A percentile compares a stretch with the other conserved stretches of the same genome.
Evolutionary conservation across 345 rosid species (phyloP).

Genomic region (Eucalyptus cloeziana): DNA sequence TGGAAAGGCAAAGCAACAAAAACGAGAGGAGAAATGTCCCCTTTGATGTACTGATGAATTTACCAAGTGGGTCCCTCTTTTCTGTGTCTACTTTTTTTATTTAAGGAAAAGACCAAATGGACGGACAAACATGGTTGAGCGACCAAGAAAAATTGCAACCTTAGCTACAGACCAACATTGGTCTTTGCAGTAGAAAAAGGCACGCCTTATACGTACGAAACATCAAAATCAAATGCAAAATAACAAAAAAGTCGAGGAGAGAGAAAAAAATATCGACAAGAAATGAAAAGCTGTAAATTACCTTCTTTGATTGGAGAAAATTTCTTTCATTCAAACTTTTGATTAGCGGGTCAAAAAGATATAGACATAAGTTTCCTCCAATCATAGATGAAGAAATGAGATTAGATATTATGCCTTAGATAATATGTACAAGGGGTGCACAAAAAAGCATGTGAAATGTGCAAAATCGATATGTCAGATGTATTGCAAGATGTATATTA

Average conservation of each 20-base stretch:
- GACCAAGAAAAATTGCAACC: not conserved
- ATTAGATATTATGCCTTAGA: not conserved
- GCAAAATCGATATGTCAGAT: not conserved
- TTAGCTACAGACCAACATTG: not conserved
- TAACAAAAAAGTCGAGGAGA: not conserved
- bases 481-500: not conserved
- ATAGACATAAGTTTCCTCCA: not conserved
- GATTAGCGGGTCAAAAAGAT: not conserved
- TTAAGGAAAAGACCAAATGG: not conserved
- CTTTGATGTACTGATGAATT: not conserved
- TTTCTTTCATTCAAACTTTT: not conserved
- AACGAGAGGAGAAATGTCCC: not conserved
- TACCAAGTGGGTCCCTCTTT: not conserved
- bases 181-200: not conserved
- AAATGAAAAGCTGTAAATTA: not conserved
- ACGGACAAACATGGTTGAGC: not conserved
- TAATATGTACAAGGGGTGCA: not conserved
- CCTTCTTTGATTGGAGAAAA: not conserved
- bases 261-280: not conserved
- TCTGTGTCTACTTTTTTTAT: not conserved
- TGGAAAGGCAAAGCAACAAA: not conserved
- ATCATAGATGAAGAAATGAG: not conserved
- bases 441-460: not conserved
- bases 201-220: not conserved
- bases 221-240: not conserved